Percentiles rank a stretch among this genome's conserved stretches.
These are phyloP conservation scores for Macrophomina tecta DNA, from an alignment of 2,329 filamentous ascomycete species.

Conservation along the genomic window DNA sequence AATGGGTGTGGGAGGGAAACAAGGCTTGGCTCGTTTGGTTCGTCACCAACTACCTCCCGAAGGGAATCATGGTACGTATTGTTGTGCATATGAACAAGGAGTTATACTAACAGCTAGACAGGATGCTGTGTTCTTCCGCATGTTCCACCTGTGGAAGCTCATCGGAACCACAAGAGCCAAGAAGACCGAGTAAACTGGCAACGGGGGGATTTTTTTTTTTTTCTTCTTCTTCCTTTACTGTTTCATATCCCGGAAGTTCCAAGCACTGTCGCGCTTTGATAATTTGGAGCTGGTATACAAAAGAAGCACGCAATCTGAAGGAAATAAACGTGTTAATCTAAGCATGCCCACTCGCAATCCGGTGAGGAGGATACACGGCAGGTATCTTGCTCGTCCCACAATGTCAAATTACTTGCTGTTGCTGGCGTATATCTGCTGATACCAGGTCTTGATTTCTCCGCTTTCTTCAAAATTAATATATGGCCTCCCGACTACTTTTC, in stretches of 20 bases:
- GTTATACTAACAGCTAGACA: slow-evolving; percentile 31
- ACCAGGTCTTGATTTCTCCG: background rate
- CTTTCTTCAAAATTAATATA: background rate
- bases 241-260: background rate
- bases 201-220: background rate
- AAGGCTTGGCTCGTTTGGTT: slow-evolving; percentile 57
- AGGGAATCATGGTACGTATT: slow-evolving; percentile 43
- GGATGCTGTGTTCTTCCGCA: slow-evolving; percentile 55
- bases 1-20: slow-evolving; percentile 37
- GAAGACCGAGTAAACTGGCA: slow-evolving; percentile 33
- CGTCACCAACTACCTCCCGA: slow-evolving; percentile 55
- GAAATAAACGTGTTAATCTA: too few species aligned
- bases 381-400: too few species aligned
- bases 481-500: slow-evolving; percentile 49
- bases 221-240: background rate
- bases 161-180: slow-evolving; percentile 43
- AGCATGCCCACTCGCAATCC: too few species aligned
- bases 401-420: background rate
- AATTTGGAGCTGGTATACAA: too few species aligned
- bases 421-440: background rate
- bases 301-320: too few species aligned
- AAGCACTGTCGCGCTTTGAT: background rate
- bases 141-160: slow-evolving; percentile 59
- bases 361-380: too few species aligned
- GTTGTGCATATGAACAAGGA: background rate